Evolutionary conservation across 768 basidiomycete species (phyloP), one percentile per base, ranked within the genome.

Genomic region (Chalciporus piperatus): DNA sequence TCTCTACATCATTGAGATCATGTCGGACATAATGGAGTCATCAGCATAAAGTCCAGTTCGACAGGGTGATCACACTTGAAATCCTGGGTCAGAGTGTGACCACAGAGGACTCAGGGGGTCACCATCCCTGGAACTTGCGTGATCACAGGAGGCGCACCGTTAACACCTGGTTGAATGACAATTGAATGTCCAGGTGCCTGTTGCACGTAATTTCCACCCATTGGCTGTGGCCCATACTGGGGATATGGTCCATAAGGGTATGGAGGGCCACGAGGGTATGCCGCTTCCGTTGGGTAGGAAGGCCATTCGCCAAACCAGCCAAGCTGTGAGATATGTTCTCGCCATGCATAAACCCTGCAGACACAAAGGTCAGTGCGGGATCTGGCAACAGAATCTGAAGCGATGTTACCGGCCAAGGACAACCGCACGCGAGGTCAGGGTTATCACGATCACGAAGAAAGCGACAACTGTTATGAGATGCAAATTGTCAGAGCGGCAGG

Each of bases 271-370:
- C 67, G 66, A 38, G 55, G 62, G 40, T 58, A 54, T 20, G 61
- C 3, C 16, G 56, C 42, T 46, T 69, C 69, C 6, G 51, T 58
- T 41, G 68, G 68, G 61, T 81, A 85, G 35, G 84, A 84, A 20
- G 86, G 85, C 57, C 73, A 72, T 72, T 90, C 83, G 42, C 81
- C 81, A 60, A 85, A 90, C 89, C 89, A 90, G 2, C 84, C 84
- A 10, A 91, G 75, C 57, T 89, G 85, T 73, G 67, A 58, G 54
- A 75, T 70, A 51, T 69, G 60, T 52, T 64, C 59, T 22, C 54
- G 50, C 72, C 71, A 73, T 12, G 68, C 71, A 30, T 64, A 69
- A 40, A 50, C 33, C 10, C 65, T 67, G 32, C 25, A 32, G 28
- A 38, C 28, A 17, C 14, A 37, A 33, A 38, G 5, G 25, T 56